Evolutionary conservation across 768 basidiomycete species (phyloP).

Genomic region (Candolleomyces eurysporus): DNA sequence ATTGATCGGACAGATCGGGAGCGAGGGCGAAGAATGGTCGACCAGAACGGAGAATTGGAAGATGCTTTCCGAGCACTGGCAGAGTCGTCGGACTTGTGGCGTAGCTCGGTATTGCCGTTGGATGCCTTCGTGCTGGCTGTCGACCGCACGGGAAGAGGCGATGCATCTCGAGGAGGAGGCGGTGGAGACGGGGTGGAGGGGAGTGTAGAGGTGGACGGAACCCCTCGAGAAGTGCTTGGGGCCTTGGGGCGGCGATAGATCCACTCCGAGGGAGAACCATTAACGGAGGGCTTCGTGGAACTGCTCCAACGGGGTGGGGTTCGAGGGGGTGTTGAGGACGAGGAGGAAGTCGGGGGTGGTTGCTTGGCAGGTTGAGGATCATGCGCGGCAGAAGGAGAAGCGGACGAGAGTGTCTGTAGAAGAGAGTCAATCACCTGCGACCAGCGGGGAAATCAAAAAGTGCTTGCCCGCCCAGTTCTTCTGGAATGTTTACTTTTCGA

Average conservation of each 20-base stretch:
- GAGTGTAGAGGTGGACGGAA: constrained; percentile 19
- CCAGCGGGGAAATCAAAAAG: constrained; percentile 2
- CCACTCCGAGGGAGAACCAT: constrained; percentile 38
- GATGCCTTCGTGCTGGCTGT: neutral
- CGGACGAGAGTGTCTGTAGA: neutral
- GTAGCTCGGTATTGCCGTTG: neutral
- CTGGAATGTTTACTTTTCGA: neutral
- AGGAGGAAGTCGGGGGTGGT: neutral
- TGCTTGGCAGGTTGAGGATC: neutral
- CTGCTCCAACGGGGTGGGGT: constrained; percentile 6
- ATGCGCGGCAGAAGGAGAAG: constrained; percentile 1
- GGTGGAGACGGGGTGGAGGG: constrained; percentile 21
- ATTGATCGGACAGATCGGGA: constrained; percentile 31
- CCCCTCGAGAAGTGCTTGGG: constrained; percentile 19
- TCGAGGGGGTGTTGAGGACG: constrained; percentile 20
- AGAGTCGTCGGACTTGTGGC: neutral
- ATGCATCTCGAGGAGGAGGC: constrained; percentile 20
- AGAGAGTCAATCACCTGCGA: neutral
- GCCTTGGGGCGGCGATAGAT: constrained; percentile 45
- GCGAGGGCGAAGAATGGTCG: constrained; percentile 33
- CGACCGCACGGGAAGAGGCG: neutral
- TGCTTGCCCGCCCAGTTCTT: neutral
- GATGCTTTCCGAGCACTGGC: constrained; percentile 7
- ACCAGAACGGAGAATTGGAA: constrained; percentile 34
- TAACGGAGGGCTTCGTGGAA: neutral